Conservation (phyloP, 2,329 filamentous ascomycete genomes). For the Aspergillus sergii region DNA sequence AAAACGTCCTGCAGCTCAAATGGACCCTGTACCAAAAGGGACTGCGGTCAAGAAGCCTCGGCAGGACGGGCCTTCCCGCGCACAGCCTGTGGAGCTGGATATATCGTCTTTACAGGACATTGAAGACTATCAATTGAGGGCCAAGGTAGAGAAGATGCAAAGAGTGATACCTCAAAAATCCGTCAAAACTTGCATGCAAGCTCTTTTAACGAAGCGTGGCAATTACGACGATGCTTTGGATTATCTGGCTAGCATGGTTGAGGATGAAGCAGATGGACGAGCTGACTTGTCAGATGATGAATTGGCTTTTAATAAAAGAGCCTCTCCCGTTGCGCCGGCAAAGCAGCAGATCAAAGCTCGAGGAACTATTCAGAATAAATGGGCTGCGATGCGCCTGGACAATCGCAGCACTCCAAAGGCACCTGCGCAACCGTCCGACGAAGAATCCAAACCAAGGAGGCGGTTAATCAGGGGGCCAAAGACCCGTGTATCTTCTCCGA, state of each 20-base stretch:
- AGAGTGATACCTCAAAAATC: constrained; percentile 51
- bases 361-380: constrained; percentile 62
- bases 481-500: constrained; percentile 32
- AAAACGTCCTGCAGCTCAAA: constrained; percentile 48
- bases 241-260: constrained; percentile 46
- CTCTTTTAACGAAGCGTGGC: constrained; percentile 53
- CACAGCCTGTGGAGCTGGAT: constrained; percentile 42
- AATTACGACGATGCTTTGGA: constrained; percentile 59
- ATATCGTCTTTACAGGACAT: constrained; percentile 55
- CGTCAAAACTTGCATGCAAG: constrained; percentile 52
- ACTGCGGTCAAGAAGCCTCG: constrained; percentile 43
- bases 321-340: constrained; percentile 32
- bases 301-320: constrained; percentile 30
- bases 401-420: constrained; percentile 17
- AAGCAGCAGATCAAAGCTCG: constrained; percentile 59
- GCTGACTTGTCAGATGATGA: constrained; percentile 46
- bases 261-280: constrained; percentile 23
- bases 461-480: constrained; percentile 43
- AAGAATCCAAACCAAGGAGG: constrained; percentile 36
- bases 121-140: constrained; percentile 50
- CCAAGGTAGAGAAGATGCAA: constrained; percentile 57
- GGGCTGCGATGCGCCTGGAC: constrained; percentile 50
- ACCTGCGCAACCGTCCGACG: constrained; percentile 21
- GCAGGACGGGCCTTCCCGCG: constrained; percentile 49
- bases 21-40: constrained; percentile 44